Base-by-base conservation (phyloP, 2,329 filamentous ascomycete species). In the Elsinoe arachidis region DNA sequence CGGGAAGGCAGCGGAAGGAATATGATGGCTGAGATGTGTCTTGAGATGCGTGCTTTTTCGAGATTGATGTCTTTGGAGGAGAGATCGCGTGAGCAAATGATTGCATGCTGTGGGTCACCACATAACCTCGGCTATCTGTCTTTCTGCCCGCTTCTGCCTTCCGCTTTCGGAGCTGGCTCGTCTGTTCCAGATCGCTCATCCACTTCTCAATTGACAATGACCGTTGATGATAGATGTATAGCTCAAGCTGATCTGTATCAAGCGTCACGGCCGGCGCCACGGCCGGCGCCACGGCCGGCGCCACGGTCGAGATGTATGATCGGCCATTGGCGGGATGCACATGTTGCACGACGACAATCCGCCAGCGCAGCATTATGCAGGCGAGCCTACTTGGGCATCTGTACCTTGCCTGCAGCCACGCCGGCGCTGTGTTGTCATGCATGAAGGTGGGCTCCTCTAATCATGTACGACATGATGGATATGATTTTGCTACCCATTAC, bases 331-430 rank as follows among this genome's bases (percentile, higher is more conserved):
- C 10, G 17, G 26, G 12, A 23, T n/a, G 12, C 3, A n/a, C 19
- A 4, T 6, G 19, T 34, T 39, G 33, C 49, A 53, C 10, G 15
- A 14, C 33, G 2, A 17, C 19, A 21, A n/a, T 10, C 11, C 38
- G 49, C 49, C 49, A 53, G 49, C 49, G 17, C 49, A 53, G 49
- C 49, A 53, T 2, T 51, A 26, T 53, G 49, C 49, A 53, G 19
- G 35, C 34, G n/a, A 12, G 17, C 11, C 39, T 17, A 19, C 11
- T 53, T 39, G 49, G 49, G 49, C 49, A 35, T 53, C 17, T 39
- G 34, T 39, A 15, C 19, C 7, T 30, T 15, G 26, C 21, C 30
- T 51, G 46, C 46, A 51, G 46, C 46, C 21, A 46, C 12, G 12
- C 11, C 21, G 19, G 15, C 39, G 39, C 15, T 26, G 41, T 14